Evolutionary conservation across 2,329 filamentous ascomycete species (phyloP), one percentile per base, ranked within the genome.

Genomic region (Phyllosticta ampelicida): DNA sequence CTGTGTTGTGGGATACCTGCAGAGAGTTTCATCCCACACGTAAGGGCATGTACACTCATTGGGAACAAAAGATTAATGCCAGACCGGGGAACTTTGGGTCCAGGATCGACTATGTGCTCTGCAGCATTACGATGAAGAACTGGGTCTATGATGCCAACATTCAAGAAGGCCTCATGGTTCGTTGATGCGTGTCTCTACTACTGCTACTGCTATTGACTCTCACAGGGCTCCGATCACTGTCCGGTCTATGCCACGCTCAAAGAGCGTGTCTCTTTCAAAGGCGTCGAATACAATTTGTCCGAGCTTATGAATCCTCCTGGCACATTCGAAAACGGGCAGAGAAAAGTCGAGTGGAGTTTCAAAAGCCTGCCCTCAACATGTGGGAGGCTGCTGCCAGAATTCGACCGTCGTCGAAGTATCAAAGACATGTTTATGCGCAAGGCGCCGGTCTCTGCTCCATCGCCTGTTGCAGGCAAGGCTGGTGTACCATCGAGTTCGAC

Each of bases 11-110:
- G 80, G 94, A 99, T 73, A 77, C 95, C 18, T 91, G 88, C 64
- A 82, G 94, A 53, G 82, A 81, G 23, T 95, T 91, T 67, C 87
- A 96, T 67, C 87, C 89, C 0, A 74, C 77, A n/a, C 81, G 94
- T 48, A 77, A 78, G 61, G 90, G 90, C 61, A 97, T 99, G 94
- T 97, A 90, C 70, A 97, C 94, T 0, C 96, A 92, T 70, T 97
- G 92, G 92, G 90, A 97, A 62, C 91, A 89, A 54, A 91, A 88
- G 70, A 87, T 90, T 67, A 97, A 97, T 71, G 89, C 89, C n/a
- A 80, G 94, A n/a, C 92, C 92, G 2, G 90, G 89, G 2, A 97
- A 97, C 69, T 95, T 87, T 71, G 94, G 94, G 5, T 87, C 89
- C 57, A 83, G 94, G 36, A 97, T 97, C 65, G 94, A 99, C 71